These are phyloP conservation scores for Sicyos edulis DNA, from an alignment of 306 rosid species.

Conservation along the genomic window DNA sequence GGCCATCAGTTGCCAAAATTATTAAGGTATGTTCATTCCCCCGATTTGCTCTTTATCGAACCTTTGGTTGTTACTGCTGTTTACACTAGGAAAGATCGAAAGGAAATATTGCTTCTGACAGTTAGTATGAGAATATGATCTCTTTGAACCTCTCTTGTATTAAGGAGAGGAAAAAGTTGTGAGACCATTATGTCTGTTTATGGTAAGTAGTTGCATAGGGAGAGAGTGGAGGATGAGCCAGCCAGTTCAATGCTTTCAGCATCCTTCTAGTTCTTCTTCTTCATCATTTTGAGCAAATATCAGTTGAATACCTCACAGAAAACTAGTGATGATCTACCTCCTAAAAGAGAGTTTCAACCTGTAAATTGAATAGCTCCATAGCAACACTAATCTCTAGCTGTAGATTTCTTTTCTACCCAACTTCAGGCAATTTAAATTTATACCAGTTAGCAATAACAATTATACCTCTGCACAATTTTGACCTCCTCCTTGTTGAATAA, in stretches of 20 bases:
- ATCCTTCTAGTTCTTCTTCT: no score
- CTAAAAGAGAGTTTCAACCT: background rate
- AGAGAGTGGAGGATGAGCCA: no score
- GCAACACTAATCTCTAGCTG: background rate
- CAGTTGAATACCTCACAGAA: background rate
- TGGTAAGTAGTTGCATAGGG: no score
- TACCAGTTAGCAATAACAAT: background rate
- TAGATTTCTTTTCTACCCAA: background rate
- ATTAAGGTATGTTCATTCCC: slow-evolving; percentile 38
- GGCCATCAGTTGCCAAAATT: slow-evolving; percentile 63
- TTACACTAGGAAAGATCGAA: background rate
- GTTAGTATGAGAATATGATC: background rate
- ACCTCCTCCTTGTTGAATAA: background rate
- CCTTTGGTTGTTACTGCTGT: background rate
- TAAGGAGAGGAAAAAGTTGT: no score
- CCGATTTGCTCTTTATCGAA: background rate
- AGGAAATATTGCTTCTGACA: no score
- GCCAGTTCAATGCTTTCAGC: no score
- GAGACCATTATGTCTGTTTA: no score
- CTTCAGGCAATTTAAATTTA: background rate
- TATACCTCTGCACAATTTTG: background rate
- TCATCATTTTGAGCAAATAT: no score
- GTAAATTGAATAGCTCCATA: background rate
- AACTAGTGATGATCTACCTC: background rate
- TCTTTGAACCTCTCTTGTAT: no score